Evolutionary conservation across 2,329 filamentous ascomycete genomes (phyloP).

Genomic region (Nemania abortiva): DNA sequence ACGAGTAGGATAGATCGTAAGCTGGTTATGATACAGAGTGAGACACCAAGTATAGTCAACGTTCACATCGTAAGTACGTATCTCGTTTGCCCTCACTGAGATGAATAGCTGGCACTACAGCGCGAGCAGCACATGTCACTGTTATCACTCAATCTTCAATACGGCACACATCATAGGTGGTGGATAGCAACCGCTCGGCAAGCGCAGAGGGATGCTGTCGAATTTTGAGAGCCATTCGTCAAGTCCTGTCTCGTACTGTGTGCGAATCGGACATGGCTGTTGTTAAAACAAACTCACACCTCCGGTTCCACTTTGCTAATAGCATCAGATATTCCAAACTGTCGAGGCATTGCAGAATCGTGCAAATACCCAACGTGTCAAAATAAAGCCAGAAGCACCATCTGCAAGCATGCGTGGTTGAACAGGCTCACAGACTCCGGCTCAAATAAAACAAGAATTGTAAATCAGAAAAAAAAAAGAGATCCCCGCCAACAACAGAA

Average conservation of each 20-base stretch:
- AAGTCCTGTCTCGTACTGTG: neutral
- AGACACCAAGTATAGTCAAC: neutral
- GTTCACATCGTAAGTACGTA: neutral
- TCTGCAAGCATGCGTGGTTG: constrained; percentile 11
- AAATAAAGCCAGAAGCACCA: constrained; percentile 5
- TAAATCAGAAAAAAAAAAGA: constrained; percentile 19
- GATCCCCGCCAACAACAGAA: constrained; percentile 13
- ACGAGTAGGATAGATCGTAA: neutral
- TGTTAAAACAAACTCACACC: neutral
- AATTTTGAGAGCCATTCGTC: neutral
- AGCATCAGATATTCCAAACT: constrained; percentile 15
- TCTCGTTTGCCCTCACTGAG: neutral
- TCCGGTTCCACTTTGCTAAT: neutral
- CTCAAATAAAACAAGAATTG: constrained; percentile 20
- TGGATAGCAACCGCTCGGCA: neutral
- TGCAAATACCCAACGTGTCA: neutral
- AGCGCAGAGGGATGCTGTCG: neutral
- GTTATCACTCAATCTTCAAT: neutral
- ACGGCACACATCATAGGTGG: neutral
- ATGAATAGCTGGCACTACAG: neutral
- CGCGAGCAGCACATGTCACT: neutral
- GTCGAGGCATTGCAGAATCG: constrained; percentile 11
- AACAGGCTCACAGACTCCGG: constrained; percentile 18
- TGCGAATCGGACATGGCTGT: neutral
- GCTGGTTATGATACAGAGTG: neutral